Base-by-base conservation (phyloP, 2,329 filamentous ascomycete species). In the Dothiorella sarmentorum region DNA sequence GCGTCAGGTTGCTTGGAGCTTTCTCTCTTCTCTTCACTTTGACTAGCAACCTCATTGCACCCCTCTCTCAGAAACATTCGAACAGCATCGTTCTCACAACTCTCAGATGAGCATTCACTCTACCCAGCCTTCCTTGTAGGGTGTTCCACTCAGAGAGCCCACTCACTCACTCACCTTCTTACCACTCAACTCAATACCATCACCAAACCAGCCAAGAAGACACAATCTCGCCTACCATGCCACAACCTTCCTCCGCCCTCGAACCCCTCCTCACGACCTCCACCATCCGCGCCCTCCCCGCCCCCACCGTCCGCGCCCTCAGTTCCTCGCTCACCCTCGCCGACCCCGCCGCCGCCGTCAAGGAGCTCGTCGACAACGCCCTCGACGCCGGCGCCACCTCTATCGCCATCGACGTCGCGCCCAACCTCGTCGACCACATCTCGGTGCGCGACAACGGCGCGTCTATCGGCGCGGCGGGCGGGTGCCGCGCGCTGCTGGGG, bases 361-460 rank as follows among this genome's bases (percentile, higher is more conserved):
- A 92, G 68, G 89, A 92, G 71, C 82, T 92, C 3, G 71, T 92
- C 29, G 89, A 92, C 65, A 92, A 93, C 70, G 80, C 88, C 42
- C 80, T 92, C 18, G 89, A 93, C 70, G 87, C 88, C 7, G 77
- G 80, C 55, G 87, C 89, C 11, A 87, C 82, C 2, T 80, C 80
- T 2, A 76, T 93, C 59, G 83, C 88, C 55, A 75, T 92, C 22
- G 74, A 83, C 26, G 76, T 91, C 13, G 82, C 86, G 3, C 65
- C 78, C 40, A 86, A 91, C 67, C 86, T 86, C 0, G 69, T 91
- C 55, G 85, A 89, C 69, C 82, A 79, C 56, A 82, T 93, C 35
- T 83, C 88, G 65, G 83, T 91, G 49, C 73, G 70, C 42, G 71
- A 73, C 69, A 89, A 91, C 72, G 89, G 89, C n/a, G 76, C 80